Percentiles rank a stretch among this genome's conserved stretches.
phyloP scores from a whole-genome alignment of 139 green algal species.

The Pycnococcus provasolii region DNA sequence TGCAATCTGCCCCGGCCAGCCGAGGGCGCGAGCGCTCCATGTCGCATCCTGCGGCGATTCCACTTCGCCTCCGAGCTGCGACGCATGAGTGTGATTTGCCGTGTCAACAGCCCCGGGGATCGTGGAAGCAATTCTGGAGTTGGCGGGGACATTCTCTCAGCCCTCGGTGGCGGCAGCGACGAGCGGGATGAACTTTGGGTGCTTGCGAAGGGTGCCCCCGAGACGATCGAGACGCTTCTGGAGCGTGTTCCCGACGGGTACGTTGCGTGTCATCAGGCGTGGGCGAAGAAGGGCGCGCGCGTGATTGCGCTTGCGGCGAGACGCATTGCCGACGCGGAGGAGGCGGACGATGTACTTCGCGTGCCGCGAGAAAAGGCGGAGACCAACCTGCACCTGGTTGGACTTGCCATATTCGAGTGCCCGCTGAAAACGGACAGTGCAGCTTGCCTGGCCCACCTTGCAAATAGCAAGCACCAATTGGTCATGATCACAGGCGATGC shows the following conservation, averaged over 20 bases:
- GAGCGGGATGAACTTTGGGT: slow-evolving; percentile 25
- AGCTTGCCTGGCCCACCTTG: background rate
- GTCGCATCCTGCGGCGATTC: slow-evolving; percentile 41
- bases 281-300: slow-evolving; percentile 71
- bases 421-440: background rate
- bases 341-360: slow-evolving; percentile 20
- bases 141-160: too few species aligned
- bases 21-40: too few species aligned
- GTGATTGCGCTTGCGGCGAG: slow-evolving; percentile 81
- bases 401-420: slow-evolving; percentile 22
- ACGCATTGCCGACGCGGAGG: slow-evolving; percentile 31
- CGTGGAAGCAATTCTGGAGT: too few species aligned
- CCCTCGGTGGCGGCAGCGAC: too few species aligned
- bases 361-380: slow-evolving; percentile 26
- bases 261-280: slow-evolving; percentile 62
- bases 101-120: slow-evolving; percentile 7
- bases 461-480: background rate
- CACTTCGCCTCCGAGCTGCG: slow-evolving; percentile 85
- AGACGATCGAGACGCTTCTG: slow-evolving; percentile 42
- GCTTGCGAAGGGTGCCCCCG: slow-evolving; percentile 78
- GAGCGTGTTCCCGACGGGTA: slow-evolving; percentile 55
- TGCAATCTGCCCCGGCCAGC: too few species aligned
- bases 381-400: slow-evolving; percentile 25
- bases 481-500: slow-evolving; percentile 39
- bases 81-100: slow-evolving; percentile 72